Percentiles rank a stretch among this genome's conserved stretches.
These are phyloP conservation scores for Mycena epipterygia DNA, from an alignment of 768 basidiomycete species.

Conservation along the genomic window DNA sequence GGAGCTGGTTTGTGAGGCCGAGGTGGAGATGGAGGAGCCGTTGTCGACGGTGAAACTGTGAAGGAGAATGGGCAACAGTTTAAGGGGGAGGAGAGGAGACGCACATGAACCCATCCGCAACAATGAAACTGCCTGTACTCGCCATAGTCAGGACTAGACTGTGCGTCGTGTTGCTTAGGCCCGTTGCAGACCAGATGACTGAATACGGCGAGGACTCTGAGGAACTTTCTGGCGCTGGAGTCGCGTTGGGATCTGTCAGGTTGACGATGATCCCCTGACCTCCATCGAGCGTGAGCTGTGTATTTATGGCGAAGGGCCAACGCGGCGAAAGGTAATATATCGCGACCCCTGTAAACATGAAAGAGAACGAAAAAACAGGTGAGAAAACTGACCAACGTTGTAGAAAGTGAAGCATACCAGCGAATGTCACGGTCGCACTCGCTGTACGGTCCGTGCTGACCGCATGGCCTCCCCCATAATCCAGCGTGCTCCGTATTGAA, in stretches of 20 bases:
- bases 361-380: too few species aligned
- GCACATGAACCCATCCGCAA: conserved; percentile 33
- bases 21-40: not conserved
- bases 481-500: conserved; percentile 39
- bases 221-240: conserved; percentile 2
- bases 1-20: not conserved
- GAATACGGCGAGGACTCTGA: conserved; percentile 21
- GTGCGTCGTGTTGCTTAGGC: conserved; percentile 19
- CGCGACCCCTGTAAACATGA: conserved; percentile 51
- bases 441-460: conserved; percentile 42
- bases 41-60: conserved; percentile 26
- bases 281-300: conserved; percentile 55
- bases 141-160: conserved; percentile 11
- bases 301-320: conserved; percentile 62
- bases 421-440: conserved; percentile 59
- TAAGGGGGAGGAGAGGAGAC: not conserved
- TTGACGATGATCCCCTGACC: conserved; percentile 50
- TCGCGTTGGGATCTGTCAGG: conserved; percentile 38
- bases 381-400: too few species aligned
- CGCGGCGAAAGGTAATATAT: conserved; percentile 59
- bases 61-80: too few species aligned
- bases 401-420: conserved; percentile 45
- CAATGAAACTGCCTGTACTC: not conserved
- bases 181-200: conserved; percentile 16
- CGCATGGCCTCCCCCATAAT: conserved; percentile 49